Base-by-base conservation (phyloP, 371 early-diverging fungal species). In the Rhizomucor miehei region DNA sequence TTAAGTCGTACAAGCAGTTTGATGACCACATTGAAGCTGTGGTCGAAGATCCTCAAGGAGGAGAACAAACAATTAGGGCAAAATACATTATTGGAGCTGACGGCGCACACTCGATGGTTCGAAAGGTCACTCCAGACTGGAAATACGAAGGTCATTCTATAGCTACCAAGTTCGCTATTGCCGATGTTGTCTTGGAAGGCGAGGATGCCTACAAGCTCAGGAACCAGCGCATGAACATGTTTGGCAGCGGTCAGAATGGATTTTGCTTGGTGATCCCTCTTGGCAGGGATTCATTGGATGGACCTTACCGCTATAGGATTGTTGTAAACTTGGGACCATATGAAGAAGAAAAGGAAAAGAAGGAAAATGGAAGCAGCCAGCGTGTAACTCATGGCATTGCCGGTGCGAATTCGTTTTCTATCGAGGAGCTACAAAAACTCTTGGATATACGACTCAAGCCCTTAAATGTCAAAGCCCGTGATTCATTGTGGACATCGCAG, bases 1-100 rank as follows among this genome's bases (percentile, higher is more conserved):
- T 73, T 13, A 37, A 61, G 1, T 57, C 55, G 0, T 77, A 77
- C 39, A 56, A 44, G 0, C 73, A 77, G 57, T 50, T 65, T 2
- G 47, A 52, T 0, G 60, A 72, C 11, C 44, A 54, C 1, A 69
- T 76, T 0, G 50, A 41, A 3, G 65, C 65, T 1, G 44, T 36
- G 2, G 35, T 57, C 34, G 21, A 23, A 10, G 35, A 36, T 2
- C 29, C 41, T 0, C 45, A 44, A 20, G 43, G 44, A 23, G 51
- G 51, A 19, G 43, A 51, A 45, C 34, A 38, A 24, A 44, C 43
- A 38, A 44, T 73, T 9, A 23, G 40, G 24, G 67, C 69, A 19
- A 44, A 34, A 0, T 77, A 67, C 41, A 36, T 77, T 14, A 52
- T 77, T 1, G 73, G 71, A n/a, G 66, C 70, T 2, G 77, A 77